Evolutionary conservation across 2,329 filamentous ascomycete species (phyloP), one percentile per base, ranked within the genome.

Genomic region (Colletotrichum orchidophilum): DNA sequence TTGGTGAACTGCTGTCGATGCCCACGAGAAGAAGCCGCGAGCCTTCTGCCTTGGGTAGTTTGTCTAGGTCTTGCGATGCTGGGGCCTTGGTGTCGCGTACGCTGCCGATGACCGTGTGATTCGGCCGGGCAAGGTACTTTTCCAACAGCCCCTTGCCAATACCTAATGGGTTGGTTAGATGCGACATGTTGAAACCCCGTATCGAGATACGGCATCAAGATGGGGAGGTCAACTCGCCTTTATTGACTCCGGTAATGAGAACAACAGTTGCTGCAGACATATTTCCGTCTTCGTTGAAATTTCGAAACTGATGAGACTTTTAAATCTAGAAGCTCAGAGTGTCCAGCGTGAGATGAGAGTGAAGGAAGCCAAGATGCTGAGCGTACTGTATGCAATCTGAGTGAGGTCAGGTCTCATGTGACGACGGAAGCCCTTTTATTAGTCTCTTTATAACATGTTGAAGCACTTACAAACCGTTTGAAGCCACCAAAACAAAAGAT

Each of bases 41-140:
- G 31, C 77, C 77, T 9, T 75, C 58, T 2, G 73, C 80, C 12
- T 64, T 75, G n/a, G 76, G 73, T 7, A 80, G 61, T 6, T 67
- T 53, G 4, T 73, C 60, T 6, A 84, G 77, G 3, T 76, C 73
- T 1, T 75, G 31, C 2, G 77, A 75, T 26, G 83, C 82, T 12
- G 55, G n/a, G 2, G 54, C 33, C 6, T 52, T 52, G 35, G 9
- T 53, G 26, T 73, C 54, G 3, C 71, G 71, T 33, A 83, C 77
- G 6, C 80, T 81, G 24, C 80, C 82, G 15, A 86, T 80, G 50
- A 85, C 80, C 21, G 76, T 82, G 21, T 78, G 80, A 53, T 81
- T 75, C 1, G 83, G 79, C 1, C 78, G 75, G 1, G 74, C 69
- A 49, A 86, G 80, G 73, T 82, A 82, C 3, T 11, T 42, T 15